These are phyloP conservation scores for Suillus clintonianus DNA, from an alignment of 768 basidiomycete genomes.

Conservation along the genomic window DNA sequence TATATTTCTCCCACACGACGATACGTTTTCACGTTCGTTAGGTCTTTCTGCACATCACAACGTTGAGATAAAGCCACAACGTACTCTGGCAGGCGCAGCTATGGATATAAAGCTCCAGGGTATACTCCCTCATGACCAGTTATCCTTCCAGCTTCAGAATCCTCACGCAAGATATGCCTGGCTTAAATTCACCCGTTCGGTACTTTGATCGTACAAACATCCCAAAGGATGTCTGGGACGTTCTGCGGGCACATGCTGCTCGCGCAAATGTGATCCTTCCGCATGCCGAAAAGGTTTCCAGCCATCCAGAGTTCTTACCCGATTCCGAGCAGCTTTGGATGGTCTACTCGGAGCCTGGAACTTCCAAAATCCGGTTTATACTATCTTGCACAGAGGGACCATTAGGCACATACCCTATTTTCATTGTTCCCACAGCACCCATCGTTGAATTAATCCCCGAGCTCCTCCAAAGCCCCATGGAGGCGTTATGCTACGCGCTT, in stretches of 20 bases:
- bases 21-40: not conserved
- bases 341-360: slow-evolving; percentile 41
- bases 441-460: slow-evolving; percentile 23
- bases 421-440: slow-evolving; percentile 43
- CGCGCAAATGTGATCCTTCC: slow-evolving; percentile 52
- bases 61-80: not conserved
- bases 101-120: not conserved
- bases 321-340: slow-evolving; percentile 45
- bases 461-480: slow-evolving; percentile 38
- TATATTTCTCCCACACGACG: no score
- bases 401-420: slow-evolving; percentile 52
- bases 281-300: slow-evolving; percentile 47
- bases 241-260: slow-evolving; percentile 28
- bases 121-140: slow-evolving; percentile 8
- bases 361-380: slow-evolving; percentile 41
- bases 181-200: slow-evolving; percentile 2
- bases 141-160: slow-evolving; percentile 13
- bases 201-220: slow-evolving; percentile 22
- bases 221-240: slow-evolving; percentile 27
- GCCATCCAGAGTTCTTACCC: slow-evolving; percentile 23
- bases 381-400: slow-evolving; percentile 48
- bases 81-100: not conserved
- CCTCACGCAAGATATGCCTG: slow-evolving; percentile 20
- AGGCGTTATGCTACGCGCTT: slow-evolving; percentile 39
- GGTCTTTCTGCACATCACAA: not conserved